A percentile compares a stretch with the other conserved stretches of the same genome.
These are phyloP conservation scores for Anthracocystis setariae DNA, from an alignment of 1,284 basidiomycete species.

Conservation along the genomic window DNA sequence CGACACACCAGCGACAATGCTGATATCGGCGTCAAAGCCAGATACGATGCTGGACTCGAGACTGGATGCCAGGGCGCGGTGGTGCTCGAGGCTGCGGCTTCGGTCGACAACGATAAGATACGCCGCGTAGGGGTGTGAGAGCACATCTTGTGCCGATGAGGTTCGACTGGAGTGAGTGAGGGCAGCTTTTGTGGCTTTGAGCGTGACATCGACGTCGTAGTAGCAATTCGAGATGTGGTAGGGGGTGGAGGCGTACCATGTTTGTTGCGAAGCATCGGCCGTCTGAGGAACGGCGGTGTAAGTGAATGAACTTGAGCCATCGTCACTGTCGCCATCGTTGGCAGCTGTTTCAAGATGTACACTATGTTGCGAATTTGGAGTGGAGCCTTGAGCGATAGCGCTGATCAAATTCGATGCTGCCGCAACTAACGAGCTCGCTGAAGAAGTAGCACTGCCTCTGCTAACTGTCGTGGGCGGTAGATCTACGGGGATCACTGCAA, in stretches of 20 bases:
- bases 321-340: slow-evolving; percentile 18
- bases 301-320: slow-evolving; percentile 38
- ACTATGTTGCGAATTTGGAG: background rate
- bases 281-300: slow-evolving; percentile 14
- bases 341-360: background rate
- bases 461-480: slow-evolving; percentile 1
- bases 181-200: slow-evolving; percentile 31
- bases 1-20: slow-evolving; percentile 36
- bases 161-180: background rate
- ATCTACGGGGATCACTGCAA: slow-evolving; percentile 37
- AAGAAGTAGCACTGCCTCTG: background rate
- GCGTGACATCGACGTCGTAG: slow-evolving; percentile 52
- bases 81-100: slow-evolving; percentile 24
- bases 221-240: slow-evolving; percentile 59
- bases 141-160: background rate
- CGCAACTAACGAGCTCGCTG: slow-evolving; percentile 12
- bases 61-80: slow-evolving; percentile 11
- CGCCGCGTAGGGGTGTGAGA: slow-evolving; percentile 22
- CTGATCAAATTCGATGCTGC: slow-evolving; percentile 39
- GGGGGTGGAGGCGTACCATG: slow-evolving; percentile 22
- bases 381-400: slow-evolving; percentile 39
- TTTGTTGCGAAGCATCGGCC: background rate
- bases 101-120: slow-evolving; percentile 41
- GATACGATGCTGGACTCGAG: slow-evolving; percentile 20
- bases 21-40: slow-evolving; percentile 37